Conservation (phyloP, 345 rosid genomes). For the Jatropha curcas region DNA sequence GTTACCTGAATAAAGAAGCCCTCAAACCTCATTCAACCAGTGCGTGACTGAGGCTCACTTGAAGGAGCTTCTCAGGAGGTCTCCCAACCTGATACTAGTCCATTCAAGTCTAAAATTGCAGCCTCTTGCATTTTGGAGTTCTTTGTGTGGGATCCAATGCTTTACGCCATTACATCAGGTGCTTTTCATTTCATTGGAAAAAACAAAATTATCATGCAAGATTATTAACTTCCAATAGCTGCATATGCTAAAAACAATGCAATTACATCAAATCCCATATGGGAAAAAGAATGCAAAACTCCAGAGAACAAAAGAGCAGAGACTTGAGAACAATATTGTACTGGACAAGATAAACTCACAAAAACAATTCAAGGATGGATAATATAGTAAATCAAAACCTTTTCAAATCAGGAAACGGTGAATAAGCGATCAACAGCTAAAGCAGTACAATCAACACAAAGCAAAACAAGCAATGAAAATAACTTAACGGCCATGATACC, state of each 20-base stretch:
- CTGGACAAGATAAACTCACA: no score
- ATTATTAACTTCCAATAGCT: constrained; percentile 12
- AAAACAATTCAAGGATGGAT: no score
- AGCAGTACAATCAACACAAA: no score
- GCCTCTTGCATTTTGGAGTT: constrained; percentile 99
- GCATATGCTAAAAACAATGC: background rate
- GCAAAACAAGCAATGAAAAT: background rate
- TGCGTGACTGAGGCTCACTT: constrained; percentile 89
- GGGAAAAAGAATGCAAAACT: background rate
- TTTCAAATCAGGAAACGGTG: background rate
- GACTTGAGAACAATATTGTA: no score
- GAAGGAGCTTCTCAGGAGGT: constrained; percentile 99
- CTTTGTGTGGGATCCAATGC: constrained; percentile 97
- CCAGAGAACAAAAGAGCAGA: background rate
- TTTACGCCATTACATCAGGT: constrained; percentile 55
- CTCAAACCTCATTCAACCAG: constrained; percentile 47
- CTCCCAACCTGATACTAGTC: constrained; percentile 99
- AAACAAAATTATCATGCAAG: constrained; percentile 51
- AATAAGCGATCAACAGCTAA: background rate
- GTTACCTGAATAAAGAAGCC: background rate
- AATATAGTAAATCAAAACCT: no score
- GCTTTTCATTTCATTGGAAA: constrained; percentile 10
- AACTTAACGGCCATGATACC: background rate
- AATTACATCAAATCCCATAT: background rate
- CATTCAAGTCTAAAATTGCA: constrained; percentile 52